Conservation (phyloP, 495 filamentous ascomycete genomes). For the Penicillium roqueforti region DNA sequence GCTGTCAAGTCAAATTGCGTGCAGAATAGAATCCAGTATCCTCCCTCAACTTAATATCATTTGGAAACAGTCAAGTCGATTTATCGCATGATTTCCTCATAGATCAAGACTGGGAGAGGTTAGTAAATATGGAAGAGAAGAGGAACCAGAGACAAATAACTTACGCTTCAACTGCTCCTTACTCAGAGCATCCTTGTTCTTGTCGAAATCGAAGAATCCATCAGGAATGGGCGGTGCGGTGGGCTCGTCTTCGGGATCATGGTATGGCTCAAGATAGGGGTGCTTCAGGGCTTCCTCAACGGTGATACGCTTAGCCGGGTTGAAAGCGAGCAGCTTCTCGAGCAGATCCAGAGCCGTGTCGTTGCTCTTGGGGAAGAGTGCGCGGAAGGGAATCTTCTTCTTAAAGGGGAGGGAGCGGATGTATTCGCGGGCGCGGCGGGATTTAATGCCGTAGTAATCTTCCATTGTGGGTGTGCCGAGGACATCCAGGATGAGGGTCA, state of each 20-base stretch:
- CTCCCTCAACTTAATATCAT: background rate
- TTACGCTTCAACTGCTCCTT: slow-evolving; percentile 94
- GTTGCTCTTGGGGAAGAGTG: slow-evolving; percentile 95
- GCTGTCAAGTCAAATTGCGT: slow-evolving; percentile 5
- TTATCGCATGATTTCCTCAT: slow-evolving; percentile 98
- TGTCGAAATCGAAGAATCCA: slow-evolving; percentile 99
- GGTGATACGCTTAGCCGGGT: slow-evolving; percentile 96
- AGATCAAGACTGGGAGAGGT: slow-evolving; percentile 68
- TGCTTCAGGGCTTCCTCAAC: slow-evolving; percentile 97
- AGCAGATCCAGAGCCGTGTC: slow-evolving; percentile 90
- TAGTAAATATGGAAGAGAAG: slow-evolving; percentile 7
- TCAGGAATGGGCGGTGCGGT: slow-evolving; percentile 94
- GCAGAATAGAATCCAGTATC: slow-evolving; percentile 13
- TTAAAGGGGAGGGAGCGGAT: slow-evolving; percentile 99
- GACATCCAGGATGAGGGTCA: slow-evolving; percentile 96
- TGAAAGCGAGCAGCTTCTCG: slow-evolving; percentile 95
- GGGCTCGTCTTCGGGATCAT: slow-evolving; percentile 98
- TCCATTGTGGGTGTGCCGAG: slow-evolving; percentile 99
- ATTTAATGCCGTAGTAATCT: slow-evolving; percentile 99
- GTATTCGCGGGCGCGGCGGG: slow-evolving; percentile 94
- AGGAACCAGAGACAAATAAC: slow-evolving; percentile 16
- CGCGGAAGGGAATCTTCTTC: slow-evolving; percentile 98
- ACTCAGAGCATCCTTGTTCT: slow-evolving; percentile 97
- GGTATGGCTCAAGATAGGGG: slow-evolving; percentile 97
- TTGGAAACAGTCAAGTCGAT: background rate